Percentiles rank a stretch among this genome's conserved stretches.
Conservation (phyloP, 2,329 filamentous ascomycete genomes). For the Pestalotiopsis fici region DNA sequence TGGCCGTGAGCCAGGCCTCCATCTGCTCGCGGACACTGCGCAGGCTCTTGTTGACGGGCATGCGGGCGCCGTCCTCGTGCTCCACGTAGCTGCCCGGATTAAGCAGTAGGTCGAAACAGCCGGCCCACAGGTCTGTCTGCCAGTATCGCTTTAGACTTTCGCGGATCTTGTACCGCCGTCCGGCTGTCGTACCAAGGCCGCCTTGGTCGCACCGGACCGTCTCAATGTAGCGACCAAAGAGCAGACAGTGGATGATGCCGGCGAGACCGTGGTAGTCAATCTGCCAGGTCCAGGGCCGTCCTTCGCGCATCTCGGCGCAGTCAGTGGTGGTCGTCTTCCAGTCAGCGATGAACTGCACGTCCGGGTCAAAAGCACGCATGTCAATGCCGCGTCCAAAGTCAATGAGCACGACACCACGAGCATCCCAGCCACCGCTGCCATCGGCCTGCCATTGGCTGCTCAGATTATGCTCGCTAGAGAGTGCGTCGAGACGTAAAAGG, state of each 20-base stretch:
- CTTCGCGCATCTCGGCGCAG: conserved; percentile 93
- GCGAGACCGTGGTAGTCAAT: conserved; percentile 95
- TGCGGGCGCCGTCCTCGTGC: conserved; percentile 62
- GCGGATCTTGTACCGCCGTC: conserved; percentile 75
- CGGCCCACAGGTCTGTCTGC: conserved; percentile 88
- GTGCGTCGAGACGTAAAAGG: conserved; percentile 75
- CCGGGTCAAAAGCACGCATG: conserved; percentile 77
- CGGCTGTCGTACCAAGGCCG: conserved; percentile 54
- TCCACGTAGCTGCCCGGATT: conserved; percentile 74
- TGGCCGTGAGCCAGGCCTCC: conserved; percentile 79
- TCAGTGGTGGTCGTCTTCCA: conserved; percentile 89
- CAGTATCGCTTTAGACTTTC: conserved; percentile 92
- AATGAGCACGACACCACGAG: conserved; percentile 82
- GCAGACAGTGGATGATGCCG: conserved; percentile 80
- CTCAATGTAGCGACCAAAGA: conserved; percentile 96
- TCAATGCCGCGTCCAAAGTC: conserved; percentile 96
- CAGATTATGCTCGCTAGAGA: conserved; percentile 45
- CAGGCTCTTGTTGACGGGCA: conserved; percentile 77
- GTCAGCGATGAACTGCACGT: conserved; percentile 89
- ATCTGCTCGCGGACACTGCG: conserved; percentile 70
- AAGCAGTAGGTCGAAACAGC: conserved; percentile 81
- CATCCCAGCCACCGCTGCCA: conserved; percentile 76
- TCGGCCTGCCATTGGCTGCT: conserved; percentile 68
- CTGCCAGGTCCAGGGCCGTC: conserved; percentile 95
- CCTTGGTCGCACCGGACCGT: conserved; percentile 61